Evolutionary conservation across 2,329 filamentous ascomycete genomes (phyloP).

Genomic region (Annulohypoxylon truncatum): DNA sequence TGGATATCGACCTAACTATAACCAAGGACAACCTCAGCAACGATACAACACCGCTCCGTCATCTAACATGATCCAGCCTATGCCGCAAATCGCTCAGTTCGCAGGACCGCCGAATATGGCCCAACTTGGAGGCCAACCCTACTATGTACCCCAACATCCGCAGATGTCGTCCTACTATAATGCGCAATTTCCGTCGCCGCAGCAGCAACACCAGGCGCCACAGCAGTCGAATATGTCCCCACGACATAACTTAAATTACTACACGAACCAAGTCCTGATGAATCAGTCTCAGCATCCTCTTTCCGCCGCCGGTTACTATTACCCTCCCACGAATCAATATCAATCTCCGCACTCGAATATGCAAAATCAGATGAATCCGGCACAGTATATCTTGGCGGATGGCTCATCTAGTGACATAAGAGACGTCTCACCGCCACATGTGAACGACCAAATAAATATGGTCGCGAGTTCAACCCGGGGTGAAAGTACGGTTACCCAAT

Average conservation of each 20-base stretch:
- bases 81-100: slow-evolving; percentile 57
- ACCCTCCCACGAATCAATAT: slow-evolving; percentile 55
- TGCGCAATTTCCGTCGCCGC: slow-evolving; percentile 52
- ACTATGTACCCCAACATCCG: slow-evolving; percentile 60
- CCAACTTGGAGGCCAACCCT: slow-evolving; percentile 56
- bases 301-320: slow-evolving; percentile 57
- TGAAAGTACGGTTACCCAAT: slow-evolving; percentile 47
- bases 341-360: slow-evolving; percentile 49
- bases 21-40: slow-evolving; percentile 51
- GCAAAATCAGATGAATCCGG: slow-evolving; percentile 50
- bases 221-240: slow-evolving; percentile 50
- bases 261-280: slow-evolving; percentile 58
- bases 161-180: slow-evolving; percentile 60
- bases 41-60: slow-evolving; percentile 51
- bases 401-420: slow-evolving; percentile 39
- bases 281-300: slow-evolving; percentile 53
- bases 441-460: slow-evolving; percentile 35
- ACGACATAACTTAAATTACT: slow-evolving; percentile 57
- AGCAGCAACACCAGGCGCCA: slow-evolving; percentile 50
- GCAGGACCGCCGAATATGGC: slow-evolving; percentile 53
- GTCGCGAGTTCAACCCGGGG: slow-evolving; percentile 27
- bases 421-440: slow-evolving; percentile 38
- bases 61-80: slow-evolving; percentile 54
- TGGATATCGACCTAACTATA: slow-evolving; percentile 55
- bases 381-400: slow-evolving; percentile 52